These are phyloP conservation scores for Aspergillus bertholletiae DNA, from an alignment of 495 filamentous ascomycete species.

Conservation along the genomic window DNA sequence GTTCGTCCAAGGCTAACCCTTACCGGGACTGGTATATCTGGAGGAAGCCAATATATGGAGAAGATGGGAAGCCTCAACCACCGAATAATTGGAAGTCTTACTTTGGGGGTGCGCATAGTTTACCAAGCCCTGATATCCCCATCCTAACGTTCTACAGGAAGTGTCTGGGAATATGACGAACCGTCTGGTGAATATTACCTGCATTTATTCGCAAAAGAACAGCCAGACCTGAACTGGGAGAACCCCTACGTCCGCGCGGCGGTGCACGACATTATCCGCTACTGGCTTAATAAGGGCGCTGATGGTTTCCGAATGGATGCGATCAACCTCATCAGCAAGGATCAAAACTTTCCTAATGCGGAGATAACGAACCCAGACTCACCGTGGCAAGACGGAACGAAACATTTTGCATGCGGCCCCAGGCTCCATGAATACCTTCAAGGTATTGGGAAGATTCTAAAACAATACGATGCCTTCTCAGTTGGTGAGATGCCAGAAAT, in stretches of 20 bases:
- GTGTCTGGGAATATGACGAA: constrained; percentile 60
- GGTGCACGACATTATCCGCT: constrained; percentile 59
- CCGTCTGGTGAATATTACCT: constrained; percentile 61
- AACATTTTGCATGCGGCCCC: constrained; percentile 56
- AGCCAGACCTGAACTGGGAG: constrained; percentile 74
- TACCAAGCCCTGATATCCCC: not conserved
- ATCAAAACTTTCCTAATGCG: constrained; percentile 52
- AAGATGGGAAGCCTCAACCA: constrained; percentile 48
- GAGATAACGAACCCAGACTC: constrained; percentile 39
- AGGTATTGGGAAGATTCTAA: constrained; percentile 56
- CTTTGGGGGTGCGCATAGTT: constrained; percentile 31
- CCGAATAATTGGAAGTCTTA: constrained; percentile 58
- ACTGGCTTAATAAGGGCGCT: constrained; percentile 61
- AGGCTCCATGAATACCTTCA: constrained; percentile 58
- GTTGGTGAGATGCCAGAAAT: constrained; percentile 66
- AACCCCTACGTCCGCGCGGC: constrained; percentile 52
- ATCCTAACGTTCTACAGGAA: not conserved
- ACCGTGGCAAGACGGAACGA: constrained; percentile 40
- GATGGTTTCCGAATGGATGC: constrained; percentile 61
- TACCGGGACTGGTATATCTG: constrained; percentile 68
- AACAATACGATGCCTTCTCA: constrained; percentile 55
- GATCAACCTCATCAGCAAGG: constrained; percentile 62
- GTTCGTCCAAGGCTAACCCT: constrained; percentile 43
- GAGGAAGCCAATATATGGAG: constrained; percentile 41
- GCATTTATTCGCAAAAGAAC: constrained; percentile 55